phyloP scores from a whole-genome alignment of 2,329 filamentous ascomycete species.

The Beauveria sp. region DNA sequence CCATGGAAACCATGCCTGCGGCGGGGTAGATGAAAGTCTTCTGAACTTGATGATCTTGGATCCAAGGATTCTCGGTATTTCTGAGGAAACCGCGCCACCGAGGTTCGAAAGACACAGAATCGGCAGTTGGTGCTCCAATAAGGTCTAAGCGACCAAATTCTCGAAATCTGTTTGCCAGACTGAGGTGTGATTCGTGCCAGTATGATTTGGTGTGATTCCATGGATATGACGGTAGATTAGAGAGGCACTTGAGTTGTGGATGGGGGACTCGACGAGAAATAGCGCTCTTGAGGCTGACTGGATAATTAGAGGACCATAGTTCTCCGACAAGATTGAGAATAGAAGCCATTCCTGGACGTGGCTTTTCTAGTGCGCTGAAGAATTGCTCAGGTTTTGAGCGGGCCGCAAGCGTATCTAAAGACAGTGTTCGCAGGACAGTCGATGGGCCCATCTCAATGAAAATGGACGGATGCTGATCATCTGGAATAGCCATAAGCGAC shows the following conservation, averaged over 20 bases:
- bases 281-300: slow-evolving; percentile 24
- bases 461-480: slow-evolving; percentile 23
- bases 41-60: slow-evolving; percentile 43
- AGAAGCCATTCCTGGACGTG: slow-evolving; percentile 16
- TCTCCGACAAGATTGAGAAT: slow-evolving; percentile 26
- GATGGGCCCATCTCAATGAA: slow-evolving; percentile 36
- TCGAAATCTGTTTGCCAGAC: slow-evolving; percentile 34
- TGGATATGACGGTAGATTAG: slow-evolving; percentile 42
- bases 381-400: slow-evolving; percentile 15
- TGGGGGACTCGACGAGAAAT: slow-evolving; percentile 15
- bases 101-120: slow-evolving; percentile 37
- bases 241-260: slow-evolving; percentile 26
- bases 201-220: slow-evolving; percentile 47
- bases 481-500: slow-evolving; percentile 23
- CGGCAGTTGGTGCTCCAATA: slow-evolving; percentile 37
- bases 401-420: slow-evolving; percentile 20
- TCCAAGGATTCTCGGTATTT: slow-evolving; percentile 42
- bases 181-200: slow-evolving; percentile 46
- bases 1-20: slow-evolving; percentile 42
- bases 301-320: slow-evolving; percentile 29
- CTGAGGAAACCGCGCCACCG: slow-evolving; percentile 43
- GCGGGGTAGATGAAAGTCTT: slow-evolving; percentile 43
- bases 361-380: slow-evolving; percentile 21
- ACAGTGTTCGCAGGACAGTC: slow-evolving; percentile 28
- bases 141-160: slow-evolving; percentile 41